Percentiles rank a stretch among this genome's conserved stretches.
These are phyloP conservation scores for Polytrichum formosum DNA, from an alignment of 225 moss, liverwort and hornwort genomes.

Conservation along the genomic window DNA sequence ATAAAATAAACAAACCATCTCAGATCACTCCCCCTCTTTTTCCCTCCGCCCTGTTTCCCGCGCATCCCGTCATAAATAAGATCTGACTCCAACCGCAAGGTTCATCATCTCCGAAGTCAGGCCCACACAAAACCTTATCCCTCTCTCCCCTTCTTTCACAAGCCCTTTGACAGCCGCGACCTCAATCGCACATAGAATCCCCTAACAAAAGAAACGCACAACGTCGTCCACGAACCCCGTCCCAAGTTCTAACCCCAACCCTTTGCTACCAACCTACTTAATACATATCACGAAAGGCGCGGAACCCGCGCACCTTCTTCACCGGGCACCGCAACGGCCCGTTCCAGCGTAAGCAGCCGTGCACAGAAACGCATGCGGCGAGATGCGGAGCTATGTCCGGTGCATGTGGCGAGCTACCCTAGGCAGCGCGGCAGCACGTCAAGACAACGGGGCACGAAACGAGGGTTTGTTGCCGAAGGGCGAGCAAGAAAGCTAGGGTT, in stretches of 20 bases:
- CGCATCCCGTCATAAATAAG: background rate
- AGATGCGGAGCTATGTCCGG: background rate
- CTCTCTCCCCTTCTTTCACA: no score
- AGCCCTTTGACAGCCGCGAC: background rate
- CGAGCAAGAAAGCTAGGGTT: constrained; percentile 8
- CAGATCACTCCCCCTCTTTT: background rate
- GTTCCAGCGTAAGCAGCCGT: background rate
- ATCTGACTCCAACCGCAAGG: background rate
- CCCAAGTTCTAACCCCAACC: background rate
- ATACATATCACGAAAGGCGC: background rate
- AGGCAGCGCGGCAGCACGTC: background rate
- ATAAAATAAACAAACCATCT: background rate
- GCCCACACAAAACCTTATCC: background rate
- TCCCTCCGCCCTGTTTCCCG: background rate
- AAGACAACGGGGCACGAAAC: background rate
- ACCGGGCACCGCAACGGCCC: background rate
- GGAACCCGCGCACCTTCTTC: background rate
- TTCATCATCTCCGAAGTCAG: background rate
- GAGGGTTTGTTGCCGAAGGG: background rate
- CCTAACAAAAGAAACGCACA: background rate
- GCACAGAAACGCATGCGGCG: background rate
- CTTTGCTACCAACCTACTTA: background rate
- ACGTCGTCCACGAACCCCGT: no score
- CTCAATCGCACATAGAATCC: background rate
- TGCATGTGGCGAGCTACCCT: constrained; percentile 2